phyloP scores from a whole-genome alignment of 2,329 filamentous ascomycete genomes.

The Fusarium floridanum region DNA sequence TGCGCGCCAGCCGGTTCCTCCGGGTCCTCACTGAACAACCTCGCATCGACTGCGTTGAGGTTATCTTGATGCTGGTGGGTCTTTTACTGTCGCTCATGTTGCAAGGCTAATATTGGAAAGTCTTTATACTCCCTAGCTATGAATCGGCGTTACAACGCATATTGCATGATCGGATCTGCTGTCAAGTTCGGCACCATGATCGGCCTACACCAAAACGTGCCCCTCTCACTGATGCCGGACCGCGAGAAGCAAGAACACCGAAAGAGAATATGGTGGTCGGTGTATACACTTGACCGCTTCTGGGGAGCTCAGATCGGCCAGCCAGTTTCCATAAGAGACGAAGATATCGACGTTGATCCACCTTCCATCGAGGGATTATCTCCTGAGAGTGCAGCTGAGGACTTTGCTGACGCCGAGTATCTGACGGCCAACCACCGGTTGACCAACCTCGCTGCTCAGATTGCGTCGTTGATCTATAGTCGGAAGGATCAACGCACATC shows the following conservation, averaged over 20 bases:
- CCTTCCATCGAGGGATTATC: constrained; percentile 47
- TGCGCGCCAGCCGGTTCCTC: constrained; percentile 52
- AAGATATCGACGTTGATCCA: constrained; percentile 59
- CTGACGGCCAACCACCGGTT: constrained; percentile 52
- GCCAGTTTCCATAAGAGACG: constrained; percentile 60
- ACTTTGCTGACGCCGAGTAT: constrained; percentile 47
- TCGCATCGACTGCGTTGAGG: constrained; percentile 56
- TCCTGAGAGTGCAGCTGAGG: constrained; percentile 22
- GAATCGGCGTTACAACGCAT: constrained; percentile 57
- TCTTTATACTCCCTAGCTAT: constrained; percentile 56
- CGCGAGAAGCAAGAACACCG: constrained; percentile 51
- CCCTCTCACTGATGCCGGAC: constrained; percentile 52
- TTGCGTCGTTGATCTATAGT: constrained; percentile 46
- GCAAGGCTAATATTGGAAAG: constrained; percentile 30
- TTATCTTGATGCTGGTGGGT: constrained; percentile 56
- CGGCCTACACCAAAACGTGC: constrained; percentile 54
- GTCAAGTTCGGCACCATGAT: constrained; percentile 56
- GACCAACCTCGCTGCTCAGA: constrained; percentile 45
- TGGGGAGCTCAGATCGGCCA: constrained; percentile 61
- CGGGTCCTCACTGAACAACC: constrained; percentile 55
- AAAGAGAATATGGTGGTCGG: constrained; percentile 56
- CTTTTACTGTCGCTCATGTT: background rate
- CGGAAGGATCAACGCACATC: constrained; percentile 38
- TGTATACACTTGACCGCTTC: constrained; percentile 58
- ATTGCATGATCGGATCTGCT: constrained; percentile 56